These are phyloP conservation scores for Venturia effusa DNA, from an alignment of 2,329 filamentous ascomycete genomes.

Conservation along the genomic window DNA sequence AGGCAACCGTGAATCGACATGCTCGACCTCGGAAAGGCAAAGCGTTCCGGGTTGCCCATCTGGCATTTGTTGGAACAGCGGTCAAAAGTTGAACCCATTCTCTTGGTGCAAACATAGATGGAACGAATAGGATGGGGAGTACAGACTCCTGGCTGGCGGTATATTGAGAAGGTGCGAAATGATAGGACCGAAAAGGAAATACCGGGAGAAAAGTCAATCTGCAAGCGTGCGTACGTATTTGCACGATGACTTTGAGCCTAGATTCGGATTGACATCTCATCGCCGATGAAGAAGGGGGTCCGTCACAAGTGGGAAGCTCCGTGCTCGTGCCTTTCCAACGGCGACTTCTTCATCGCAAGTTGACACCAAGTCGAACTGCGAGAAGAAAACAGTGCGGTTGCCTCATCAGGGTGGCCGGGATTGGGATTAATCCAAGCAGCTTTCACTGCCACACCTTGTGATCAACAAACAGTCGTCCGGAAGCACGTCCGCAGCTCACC, in stretches of 20 bases:
- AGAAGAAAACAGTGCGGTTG: not conserved
- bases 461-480: not conserved
- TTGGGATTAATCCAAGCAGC: not conserved
- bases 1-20: too few species aligned
- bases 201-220: not conserved
- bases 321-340: not conserved
- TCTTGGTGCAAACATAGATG: too few species aligned
- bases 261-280: not conserved
- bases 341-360: not conserved
- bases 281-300: not conserved
- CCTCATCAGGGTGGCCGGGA: not conserved
- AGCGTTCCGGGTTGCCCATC: too few species aligned
- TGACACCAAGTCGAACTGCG: not conserved
- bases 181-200: not conserved
- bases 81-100: not conserved
- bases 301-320: not conserved
- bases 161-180: not conserved
- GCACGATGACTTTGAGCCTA: not conserved
- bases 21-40: not conserved
- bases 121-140: not conserved
- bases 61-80: not conserved
- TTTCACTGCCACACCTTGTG: not conserved
- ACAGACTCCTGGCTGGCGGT: not conserved
- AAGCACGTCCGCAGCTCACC: not conserved
- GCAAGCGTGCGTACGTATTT: not conserved